These are phyloP conservation scores for Verbena officinalis DNA, from an alignment of 257 asterid species.

Conservation along the genomic window DNA sequence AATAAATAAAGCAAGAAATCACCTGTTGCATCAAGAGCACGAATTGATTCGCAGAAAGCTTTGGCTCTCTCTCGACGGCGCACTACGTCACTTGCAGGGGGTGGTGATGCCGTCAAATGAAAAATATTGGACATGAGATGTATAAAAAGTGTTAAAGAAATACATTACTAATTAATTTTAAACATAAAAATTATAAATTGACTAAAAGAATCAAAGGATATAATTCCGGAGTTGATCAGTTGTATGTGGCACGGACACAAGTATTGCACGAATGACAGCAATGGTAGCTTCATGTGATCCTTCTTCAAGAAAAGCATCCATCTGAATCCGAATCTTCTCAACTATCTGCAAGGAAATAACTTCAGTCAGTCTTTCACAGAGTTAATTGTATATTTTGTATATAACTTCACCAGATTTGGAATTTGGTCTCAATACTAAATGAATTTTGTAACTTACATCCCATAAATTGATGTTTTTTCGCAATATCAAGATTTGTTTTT, in stretches of 20 bases:
- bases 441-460: too few species aligned
- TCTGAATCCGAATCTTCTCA: slow-evolving; percentile 79
- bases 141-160: slow-evolving; percentile 47
- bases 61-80: slow-evolving; percentile 67
- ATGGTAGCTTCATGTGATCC: slow-evolving; percentile 82
- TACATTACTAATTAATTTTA: background rate
- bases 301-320: slow-evolving; percentile 87
- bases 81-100: slow-evolving; percentile 54
- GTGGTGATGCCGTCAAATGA: slow-evolving; percentile 55
- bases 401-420: too few species aligned
- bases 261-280: slow-evolving; percentile 71
- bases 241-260: slow-evolving; percentile 72
- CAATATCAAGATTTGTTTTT: too few species aligned
- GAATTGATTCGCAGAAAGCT: slow-evolving; percentile 79
- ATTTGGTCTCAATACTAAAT: too few species aligned
- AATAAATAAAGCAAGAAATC: slow-evolving; percentile 22
- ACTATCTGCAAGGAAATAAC: slow-evolving; percentile 50
- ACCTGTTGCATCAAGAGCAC: slow-evolving; percentile 90
- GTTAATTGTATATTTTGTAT: too few species aligned
- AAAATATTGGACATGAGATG: slow-evolving; percentile 80
- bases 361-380: slow-evolving; percentile 33
- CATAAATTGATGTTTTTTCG: too few species aligned
- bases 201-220: slow-evolving; percentile 48
- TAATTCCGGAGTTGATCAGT: slow-evolving; percentile 71
- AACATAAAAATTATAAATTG: too few species aligned